Base-by-base conservation (phyloP, 2,329 filamentous ascomycete species). In the Periconia digitata region DNA sequence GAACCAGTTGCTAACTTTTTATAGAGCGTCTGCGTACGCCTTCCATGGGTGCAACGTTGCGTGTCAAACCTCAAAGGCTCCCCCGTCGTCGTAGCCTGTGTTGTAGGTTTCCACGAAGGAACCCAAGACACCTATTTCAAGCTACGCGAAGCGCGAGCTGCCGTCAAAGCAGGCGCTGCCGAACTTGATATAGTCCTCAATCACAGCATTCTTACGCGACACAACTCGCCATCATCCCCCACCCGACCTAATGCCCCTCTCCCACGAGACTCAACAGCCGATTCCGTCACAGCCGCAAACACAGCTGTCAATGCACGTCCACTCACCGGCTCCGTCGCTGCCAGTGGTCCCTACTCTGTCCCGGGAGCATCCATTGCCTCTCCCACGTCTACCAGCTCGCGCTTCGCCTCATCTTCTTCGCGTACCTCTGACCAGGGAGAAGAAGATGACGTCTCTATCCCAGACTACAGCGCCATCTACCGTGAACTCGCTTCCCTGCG, bases 141-240 rank as follows among this genome's bases (percentile, higher is more conserved):
- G 60, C 67, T 78, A n/a, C 64, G 62, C 17, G 81, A 85, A 67
- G 76, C 79, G 0, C 69, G 70, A 21, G 67, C 70, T 10, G 79
- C 80, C 13, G 66, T 83, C 29, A 56, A 63, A 8, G 69, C 74
- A 16, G 81, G 82, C 17, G 81, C 81, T 1, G 64, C 63, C 1
- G 82, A 85, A 60, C 72, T 85, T 27, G 82, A 85, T 59, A 76
- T 84, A 61, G 82, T 85, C 2, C 70, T 85, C 41, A 83, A 84
- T 54, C 77, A 79, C 56, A 69, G 71, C 2, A 66, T 76, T 3
- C 69, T 85, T 17, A 67, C 67, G 20, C 53, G 55, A 42, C 57
- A 64, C 51, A 64, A 64, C 50, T 12, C 21, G 2, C 52, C 46
- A 22, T 38, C 54, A n/a, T n/a, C 16, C 15, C 27, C 27, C 24